Conservation (phyloP, 1,284 basidiomycete genomes). For the Malassezia caprae region DNA sequence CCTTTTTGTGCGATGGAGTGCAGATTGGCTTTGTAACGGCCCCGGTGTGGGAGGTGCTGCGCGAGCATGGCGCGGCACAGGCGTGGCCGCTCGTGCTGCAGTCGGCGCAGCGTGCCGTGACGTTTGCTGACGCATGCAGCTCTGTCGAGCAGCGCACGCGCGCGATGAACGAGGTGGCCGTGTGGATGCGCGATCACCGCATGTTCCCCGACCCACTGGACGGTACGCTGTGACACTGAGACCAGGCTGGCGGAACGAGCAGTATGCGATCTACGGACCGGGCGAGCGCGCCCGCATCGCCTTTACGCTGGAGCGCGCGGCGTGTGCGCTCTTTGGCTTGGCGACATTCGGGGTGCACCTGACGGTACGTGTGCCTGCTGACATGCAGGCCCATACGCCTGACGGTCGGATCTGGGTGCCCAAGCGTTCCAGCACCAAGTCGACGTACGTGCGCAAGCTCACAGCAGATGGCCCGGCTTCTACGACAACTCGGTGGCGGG, state of each 20-base stretch:
- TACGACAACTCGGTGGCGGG: conserved; percentile 51
- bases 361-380: conserved; percentile 50
- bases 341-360: conserved; percentile 79
- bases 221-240: conserved; percentile 20
- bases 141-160: conserved; percentile 19
- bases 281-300: conserved; percentile 50
- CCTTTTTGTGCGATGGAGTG: conserved; percentile 28
- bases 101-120: conserved; percentile 8
- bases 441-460: conserved; percentile 57
- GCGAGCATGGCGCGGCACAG: conserved; percentile 12
- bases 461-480: conserved; percentile 23
- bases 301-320: conserved; percentile 79
- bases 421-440: conserved; percentile 70
- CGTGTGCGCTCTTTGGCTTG: conserved; percentile 76
- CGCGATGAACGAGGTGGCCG: conserved; percentile 22
- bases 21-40: conserved; percentile 38
- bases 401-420: conserved; percentile 68
- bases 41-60: conserved; percentile 24
- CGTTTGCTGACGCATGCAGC: conserved; percentile 15
- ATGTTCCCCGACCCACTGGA: conserved; percentile 41
- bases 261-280: conserved; percentile 34
- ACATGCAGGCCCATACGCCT: conserved; percentile 33
- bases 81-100: background rate
- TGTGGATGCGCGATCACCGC: conserved; percentile 23
- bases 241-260: conserved; percentile 36